Conservation (phyloP, 768 basidiomycete genomes). For the Austroboletus festivus region DNA sequence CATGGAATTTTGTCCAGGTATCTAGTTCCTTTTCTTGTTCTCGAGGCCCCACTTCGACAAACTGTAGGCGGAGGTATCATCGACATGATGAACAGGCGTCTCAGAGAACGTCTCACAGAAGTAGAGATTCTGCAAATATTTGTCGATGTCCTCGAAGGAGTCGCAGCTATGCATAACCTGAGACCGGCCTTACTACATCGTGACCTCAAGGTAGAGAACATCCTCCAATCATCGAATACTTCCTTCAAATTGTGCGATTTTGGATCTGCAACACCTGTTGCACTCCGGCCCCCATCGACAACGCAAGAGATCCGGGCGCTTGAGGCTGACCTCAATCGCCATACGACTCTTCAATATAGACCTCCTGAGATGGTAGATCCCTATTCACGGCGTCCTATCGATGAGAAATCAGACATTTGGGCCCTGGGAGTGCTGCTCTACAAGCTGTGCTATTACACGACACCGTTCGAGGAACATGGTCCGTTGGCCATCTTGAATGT, state of each 20-base stretch:
- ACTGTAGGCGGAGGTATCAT: conserved; percentile 90
- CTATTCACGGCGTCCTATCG: conserved; percentile 75
- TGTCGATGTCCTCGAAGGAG: conserved; percentile 94
- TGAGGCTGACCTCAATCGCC: conserved; percentile 88
- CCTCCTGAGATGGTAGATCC: conserved; percentile 99
- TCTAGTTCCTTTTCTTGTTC: conserved; percentile 14
- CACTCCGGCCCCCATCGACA: conserved; percentile 65
- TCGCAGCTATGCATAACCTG: conserved; percentile 94
- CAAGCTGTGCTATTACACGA: conserved; percentile 99
- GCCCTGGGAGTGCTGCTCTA: conserved; percentile 94
- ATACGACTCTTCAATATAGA: conserved; percentile 95
- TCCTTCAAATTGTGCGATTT: conserved; percentile 98
- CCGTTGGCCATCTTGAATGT: conserved; percentile 95
- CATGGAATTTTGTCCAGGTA: conserved; percentile 96
- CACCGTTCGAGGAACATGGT: conserved; percentile 98
- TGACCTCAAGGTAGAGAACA: conserved; percentile 98
- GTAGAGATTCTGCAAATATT: conserved; percentile 97
- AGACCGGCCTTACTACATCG: conserved; percentile 90
- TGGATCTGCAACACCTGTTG: conserved; percentile 82
- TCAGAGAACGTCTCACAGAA: conserved; percentile 92
- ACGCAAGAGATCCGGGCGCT: conserved; percentile 82
- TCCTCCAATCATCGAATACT: conserved; percentile 80
- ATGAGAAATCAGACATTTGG: conserved; percentile 97
- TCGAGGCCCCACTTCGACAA: conserved; percentile 9
- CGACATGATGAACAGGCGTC: conserved; percentile 98